Conservation (phyloP, 2,329 filamentous ascomycete genomes). For the Ceratocystis papillata region DNA sequence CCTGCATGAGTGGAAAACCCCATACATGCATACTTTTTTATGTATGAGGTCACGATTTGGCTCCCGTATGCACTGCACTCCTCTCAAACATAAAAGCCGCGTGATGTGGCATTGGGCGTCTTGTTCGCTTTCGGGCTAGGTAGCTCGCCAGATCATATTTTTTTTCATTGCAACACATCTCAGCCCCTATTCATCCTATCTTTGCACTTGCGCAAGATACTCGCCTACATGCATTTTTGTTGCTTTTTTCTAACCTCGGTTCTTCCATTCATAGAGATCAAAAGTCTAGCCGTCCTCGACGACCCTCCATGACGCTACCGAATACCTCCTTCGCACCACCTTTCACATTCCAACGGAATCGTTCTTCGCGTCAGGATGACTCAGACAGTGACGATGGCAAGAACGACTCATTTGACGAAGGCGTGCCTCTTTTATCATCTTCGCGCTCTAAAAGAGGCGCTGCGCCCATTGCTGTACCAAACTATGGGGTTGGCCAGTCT, state of each 20-base stretch:
- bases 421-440: constrained; percentile 43
- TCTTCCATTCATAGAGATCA: constrained; percentile 40
- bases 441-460: constrained; percentile 30
- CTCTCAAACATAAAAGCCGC: constrained; percentile 4
- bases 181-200: constrained; percentile 33
- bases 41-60: constrained; percentile 5
- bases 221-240: background rate
- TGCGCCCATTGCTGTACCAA: constrained; percentile 27
- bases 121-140: background rate
- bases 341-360: constrained; percentile 29
- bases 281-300: constrained; percentile 51
- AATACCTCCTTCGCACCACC: constrained; percentile 25
- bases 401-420: constrained; percentile 40
- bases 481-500: constrained; percentile 36
- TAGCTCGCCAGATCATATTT: background rate
- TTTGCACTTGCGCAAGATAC: background rate
- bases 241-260: background rate
- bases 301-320: constrained; percentile 39
- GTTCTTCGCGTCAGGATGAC: constrained; percentile 17
- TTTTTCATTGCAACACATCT: background rate
- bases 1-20: background rate
- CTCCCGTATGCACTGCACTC: constrained; percentile 1
- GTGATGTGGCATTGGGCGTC: background rate
- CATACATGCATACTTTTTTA: background rate
- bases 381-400: constrained; percentile 41